These are phyloP conservation scores for Teratosphaeria pseudoeucalypti DNA, from an alignment of 2,329 filamentous ascomycete species.

Conservation along the genomic window DNA sequence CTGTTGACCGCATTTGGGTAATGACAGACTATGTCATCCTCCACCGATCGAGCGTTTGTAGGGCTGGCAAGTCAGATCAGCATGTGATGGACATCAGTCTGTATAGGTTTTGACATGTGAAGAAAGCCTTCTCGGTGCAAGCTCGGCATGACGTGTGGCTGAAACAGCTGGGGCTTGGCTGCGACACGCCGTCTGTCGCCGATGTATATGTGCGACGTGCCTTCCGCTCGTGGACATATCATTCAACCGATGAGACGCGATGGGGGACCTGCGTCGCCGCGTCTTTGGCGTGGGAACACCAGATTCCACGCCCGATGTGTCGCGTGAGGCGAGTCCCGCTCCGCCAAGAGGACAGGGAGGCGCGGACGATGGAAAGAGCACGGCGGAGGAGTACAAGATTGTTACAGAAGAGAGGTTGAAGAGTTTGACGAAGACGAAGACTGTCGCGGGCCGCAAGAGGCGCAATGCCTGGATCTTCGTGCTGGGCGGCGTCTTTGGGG, in stretches of 20 bases:
- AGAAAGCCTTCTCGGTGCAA: background rate
- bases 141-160: background rate
- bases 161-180: background rate
- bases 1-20: background rate
- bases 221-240: background rate
- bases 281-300: conserved; percentile 22
- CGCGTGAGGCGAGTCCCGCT: conserved; percentile 31
- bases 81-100: background rate
- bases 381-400: conserved; percentile 36
- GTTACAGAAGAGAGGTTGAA: conserved; percentile 42
- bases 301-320: conserved; percentile 23
- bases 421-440: conserved; percentile 23
- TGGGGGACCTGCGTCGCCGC: conserved; percentile 25
- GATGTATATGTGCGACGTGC: background rate
- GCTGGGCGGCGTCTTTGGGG: conserved; percentile 79
- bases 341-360: conserved; percentile 10
- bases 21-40: background rate
- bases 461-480: conserved; percentile 74
- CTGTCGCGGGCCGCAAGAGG: conserved; percentile 45
- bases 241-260: conserved; percentile 3
- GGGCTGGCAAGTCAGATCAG: background rate
- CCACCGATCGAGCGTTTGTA: background rate
- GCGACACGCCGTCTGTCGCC: background rate
- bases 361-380: conserved; percentile 15
- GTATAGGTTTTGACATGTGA: background rate